These are phyloP conservation scores for Moricandia arvensis DNA, from an alignment of 345 rosid genomes.

Conservation along the genomic window DNA sequence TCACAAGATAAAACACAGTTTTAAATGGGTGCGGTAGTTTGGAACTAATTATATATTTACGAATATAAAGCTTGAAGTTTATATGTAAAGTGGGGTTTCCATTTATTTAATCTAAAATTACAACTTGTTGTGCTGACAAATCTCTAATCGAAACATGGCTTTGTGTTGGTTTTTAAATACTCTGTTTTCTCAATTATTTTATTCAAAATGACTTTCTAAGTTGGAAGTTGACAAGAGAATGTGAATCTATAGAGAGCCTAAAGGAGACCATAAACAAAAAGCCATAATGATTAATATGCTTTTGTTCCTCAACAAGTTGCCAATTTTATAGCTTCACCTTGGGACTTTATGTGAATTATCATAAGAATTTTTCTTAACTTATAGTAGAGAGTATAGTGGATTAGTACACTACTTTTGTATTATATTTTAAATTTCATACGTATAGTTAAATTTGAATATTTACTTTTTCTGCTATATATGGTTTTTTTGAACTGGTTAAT, in stretches of 20 bases:
- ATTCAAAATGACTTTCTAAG: constrained; percentile 15
- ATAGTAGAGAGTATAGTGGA: neutral
- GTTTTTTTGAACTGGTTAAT: neutral
- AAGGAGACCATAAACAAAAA: constrained; percentile 28
- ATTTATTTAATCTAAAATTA: neutral
- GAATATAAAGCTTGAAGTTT: constrained; percentile 1
- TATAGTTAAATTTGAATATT: neutral
- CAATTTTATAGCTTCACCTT: constrained; percentile 10
- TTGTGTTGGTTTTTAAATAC: constrained; percentile 7
- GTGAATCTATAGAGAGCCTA: constrained; percentile 30
- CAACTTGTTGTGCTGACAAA: constrained; percentile 15
- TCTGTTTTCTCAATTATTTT: constrained; percentile 3
- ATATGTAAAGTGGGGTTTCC: constrained; percentile 12
- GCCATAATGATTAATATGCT: constrained; percentile 37
- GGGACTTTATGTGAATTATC: neutral
- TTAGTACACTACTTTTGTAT: neutral
- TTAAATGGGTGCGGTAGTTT: neutral
- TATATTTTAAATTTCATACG: neutral
- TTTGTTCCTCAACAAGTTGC: constrained; percentile 37
- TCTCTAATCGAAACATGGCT: constrained; percentile 19
- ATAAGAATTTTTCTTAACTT: neutral
- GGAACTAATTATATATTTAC: neutral
- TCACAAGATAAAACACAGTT: neutral
- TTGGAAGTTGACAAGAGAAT: constrained; percentile 34
- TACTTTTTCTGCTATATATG: neutral